These are phyloP conservation scores for Penicillium sp. DNA, from an alignment of 2,329 filamentous ascomycete genomes.

Conservation along the genomic window DNA sequence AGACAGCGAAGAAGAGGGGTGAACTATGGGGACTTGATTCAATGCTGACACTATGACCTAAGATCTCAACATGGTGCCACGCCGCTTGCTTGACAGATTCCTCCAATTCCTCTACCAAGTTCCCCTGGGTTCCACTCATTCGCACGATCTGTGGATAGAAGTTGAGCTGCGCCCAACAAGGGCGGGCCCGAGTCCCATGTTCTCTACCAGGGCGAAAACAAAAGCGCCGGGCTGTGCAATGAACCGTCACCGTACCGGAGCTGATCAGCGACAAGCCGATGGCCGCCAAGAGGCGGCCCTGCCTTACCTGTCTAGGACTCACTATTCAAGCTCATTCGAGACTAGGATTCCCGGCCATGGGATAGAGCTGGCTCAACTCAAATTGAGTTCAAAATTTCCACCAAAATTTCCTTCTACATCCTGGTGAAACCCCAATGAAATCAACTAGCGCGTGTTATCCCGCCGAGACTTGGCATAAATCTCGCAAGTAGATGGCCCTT, in stretches of 20 bases:
- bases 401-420: too few relatives aligned
- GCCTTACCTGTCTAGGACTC: background rate
- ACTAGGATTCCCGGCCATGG: background rate
- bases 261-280: background rate
- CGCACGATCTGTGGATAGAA: background rate
- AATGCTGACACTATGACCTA: background rate
- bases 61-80: background rate
- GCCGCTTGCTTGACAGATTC: background rate
- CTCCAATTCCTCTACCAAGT: background rate
- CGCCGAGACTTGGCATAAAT: too few relatives aligned
- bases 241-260: background rate
- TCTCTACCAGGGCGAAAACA: background rate
- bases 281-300: background rate
- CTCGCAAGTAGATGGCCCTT: too few relatives aligned
- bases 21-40: background rate
- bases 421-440: too few relatives aligned
- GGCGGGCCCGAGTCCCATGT: background rate
- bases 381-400: too few relatives aligned
- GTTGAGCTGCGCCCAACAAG: background rate
- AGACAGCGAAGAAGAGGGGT: conserved; percentile 8
- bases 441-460: too few relatives aligned
- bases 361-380: background rate
- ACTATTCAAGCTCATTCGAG: background rate
- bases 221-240: background rate
- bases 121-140: background rate